Percentiles rank a stretch among this genome's conserved stretches.
Evolutionary conservation across 345 rosid genomes (phyloP).

Genomic region (Arabidopsis thaliana): TAIR10.1 NC_003070.9:10218501-10219000

Average conservation of each 20-base stretch:
- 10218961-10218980: conserved; percentile 19
- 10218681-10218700: conserved; percentile 61
- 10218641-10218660: conserved; percentile 26
- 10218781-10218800: conserved; percentile 35
- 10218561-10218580: conserved; percentile 42
- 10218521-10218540: conserved; percentile 64
- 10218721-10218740: conserved; percentile 82
- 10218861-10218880: conserved; percentile 57
- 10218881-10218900: conserved; percentile 81
- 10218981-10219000: too few relatives aligned
- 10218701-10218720: conserved; percentile 89
- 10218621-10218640: conserved; percentile 46
- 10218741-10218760: conserved; percentile 65
- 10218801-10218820: conserved; percentile 22
- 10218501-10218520: conserved; percentile 72
- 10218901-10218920: conserved; percentile 75
- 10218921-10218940: conserved; percentile 50
- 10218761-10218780: conserved; percentile 43
- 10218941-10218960: background rate
- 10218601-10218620: conserved; percentile 50
- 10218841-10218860: conserved; percentile 47
- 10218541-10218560: conserved; percentile 40
- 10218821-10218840: conserved; percentile 33
- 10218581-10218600: conserved; percentile 33
- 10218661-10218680: conserved; percentile 30